A percentile compares a stretch with the other conserved stretches of the same genome.
Evolutionary conservation across 306 rosid genomes (phyloP).

Genomic region (Myrica gale): DNA sequence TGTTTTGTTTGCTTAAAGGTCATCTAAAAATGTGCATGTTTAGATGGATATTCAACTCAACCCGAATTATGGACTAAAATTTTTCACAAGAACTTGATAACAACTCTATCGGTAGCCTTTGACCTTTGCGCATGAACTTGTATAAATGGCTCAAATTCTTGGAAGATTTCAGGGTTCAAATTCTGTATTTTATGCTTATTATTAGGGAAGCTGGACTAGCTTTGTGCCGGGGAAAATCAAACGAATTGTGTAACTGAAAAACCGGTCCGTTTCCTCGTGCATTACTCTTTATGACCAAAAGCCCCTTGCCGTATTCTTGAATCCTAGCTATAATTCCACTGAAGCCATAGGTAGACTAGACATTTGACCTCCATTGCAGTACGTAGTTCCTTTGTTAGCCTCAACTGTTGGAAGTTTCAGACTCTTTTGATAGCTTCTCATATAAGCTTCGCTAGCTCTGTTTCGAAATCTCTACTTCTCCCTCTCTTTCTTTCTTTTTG

Average conservation of each 20-base stretch:
- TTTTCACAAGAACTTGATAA: too few species aligned
- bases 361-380: not conserved
- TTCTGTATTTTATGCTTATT: too few species aligned
- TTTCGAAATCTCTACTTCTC: not conserved
- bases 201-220: not conserved
- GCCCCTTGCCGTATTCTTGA: not conserved
- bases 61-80: too few species aligned
- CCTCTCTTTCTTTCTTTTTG: constrained; percentile 2
- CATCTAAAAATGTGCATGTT: too few species aligned
- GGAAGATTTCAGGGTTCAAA: too few species aligned
- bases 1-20: too few species aligned
- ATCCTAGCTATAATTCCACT: not conserved
- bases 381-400: not conserved
- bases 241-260: not conserved
- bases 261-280: not conserved
- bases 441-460: not conserved
- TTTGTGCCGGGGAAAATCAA: constrained; percentile 30
- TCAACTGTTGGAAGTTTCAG: not conserved
- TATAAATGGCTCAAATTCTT: too few species aligned
- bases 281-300: constrained; percentile 4
- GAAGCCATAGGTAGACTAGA: not conserved
- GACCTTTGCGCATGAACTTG: too few species aligned
- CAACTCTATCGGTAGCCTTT: too few species aligned
- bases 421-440: not conserved
- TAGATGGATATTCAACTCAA: too few species aligned